Conservation (phyloP, 768 basidiomycete species). For the Fibroporia radiculosa region DNA sequence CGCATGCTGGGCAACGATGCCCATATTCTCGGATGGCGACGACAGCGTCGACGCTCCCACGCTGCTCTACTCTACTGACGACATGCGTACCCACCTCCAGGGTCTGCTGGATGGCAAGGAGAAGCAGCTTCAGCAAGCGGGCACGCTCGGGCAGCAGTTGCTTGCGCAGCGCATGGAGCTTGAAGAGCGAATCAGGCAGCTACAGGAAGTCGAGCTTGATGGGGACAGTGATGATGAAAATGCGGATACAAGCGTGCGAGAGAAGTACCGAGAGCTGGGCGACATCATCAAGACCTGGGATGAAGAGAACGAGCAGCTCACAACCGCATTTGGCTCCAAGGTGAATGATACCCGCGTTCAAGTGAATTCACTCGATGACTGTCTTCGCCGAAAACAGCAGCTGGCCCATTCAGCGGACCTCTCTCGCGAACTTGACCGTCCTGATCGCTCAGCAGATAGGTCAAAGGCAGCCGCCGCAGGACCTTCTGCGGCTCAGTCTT, state of each 20-base stretch:
- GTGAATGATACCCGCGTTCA: no score
- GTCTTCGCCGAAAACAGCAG: constrained; percentile 1
- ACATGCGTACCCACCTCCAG: constrained; percentile 34
- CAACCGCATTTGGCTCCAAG: constrained; percentile 57
- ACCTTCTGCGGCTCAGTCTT: constrained; percentile 76
- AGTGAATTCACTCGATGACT: neutral
- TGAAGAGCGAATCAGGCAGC: constrained; percentile 77
- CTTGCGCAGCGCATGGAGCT: constrained; percentile 91
- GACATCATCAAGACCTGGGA: constrained; percentile 76
- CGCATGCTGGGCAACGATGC: constrained; percentile 16
- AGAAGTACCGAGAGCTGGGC: constrained; percentile 69
- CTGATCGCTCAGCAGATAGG: constrained; percentile 38
- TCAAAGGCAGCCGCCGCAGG: constrained; percentile 47
- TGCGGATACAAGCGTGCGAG: constrained; percentile 60
- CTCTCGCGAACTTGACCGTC: constrained; percentile 2
- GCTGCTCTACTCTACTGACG: constrained; percentile 14
- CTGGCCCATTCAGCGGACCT: constrained; percentile 24
- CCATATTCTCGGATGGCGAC: constrained; percentile 26
- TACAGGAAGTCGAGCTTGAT: constrained; percentile 65
- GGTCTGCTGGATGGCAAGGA: constrained; percentile 82
- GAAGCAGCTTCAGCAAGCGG: constrained; percentile 86
- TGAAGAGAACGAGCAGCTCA: constrained; percentile 67
- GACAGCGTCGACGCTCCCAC: constrained; percentile 12
- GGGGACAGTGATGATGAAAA: constrained; percentile 34
- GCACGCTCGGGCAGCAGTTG: constrained; percentile 88